Evolutionary conservation across 179 eudicot species (phyloP).

Genomic region (Dionaea muscipula): DNA sequence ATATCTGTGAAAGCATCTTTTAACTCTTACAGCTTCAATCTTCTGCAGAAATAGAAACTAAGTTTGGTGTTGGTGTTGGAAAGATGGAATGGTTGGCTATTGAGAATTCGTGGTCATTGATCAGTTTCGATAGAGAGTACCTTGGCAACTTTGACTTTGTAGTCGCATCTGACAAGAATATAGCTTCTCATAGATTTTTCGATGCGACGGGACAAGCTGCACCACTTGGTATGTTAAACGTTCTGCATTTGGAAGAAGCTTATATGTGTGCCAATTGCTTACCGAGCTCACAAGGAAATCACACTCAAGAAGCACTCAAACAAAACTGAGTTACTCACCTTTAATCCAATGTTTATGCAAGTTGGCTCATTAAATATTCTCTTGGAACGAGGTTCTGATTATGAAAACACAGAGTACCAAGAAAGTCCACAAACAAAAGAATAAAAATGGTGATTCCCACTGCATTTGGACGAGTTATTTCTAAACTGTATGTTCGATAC

Average conservation of each 20-base stretch:
- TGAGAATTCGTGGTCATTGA: constrained; percentile 55
- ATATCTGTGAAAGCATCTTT: neutral
- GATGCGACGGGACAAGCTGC: constrained; percentile 55
- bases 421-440: too few species aligned
- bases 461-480: too few species aligned
- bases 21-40: neutral
- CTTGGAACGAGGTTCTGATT: too few species aligned
- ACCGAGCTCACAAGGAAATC: too few species aligned
- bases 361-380: too few species aligned
- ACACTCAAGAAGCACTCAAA: too few species aligned
- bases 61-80: constrained; percentile 64
- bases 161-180: constrained; percentile 76
- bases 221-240: constrained; percentile 52
- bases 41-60: constrained; percentile 49
- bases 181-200: constrained; percentile 45
- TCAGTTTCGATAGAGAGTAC: constrained; percentile 45
- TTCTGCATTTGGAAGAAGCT: constrained; percentile 6
- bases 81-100: constrained; percentile 59
- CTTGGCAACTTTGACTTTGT: constrained; percentile 71
- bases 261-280: too few species aligned
- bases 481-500: too few species aligned
- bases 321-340: too few species aligned
- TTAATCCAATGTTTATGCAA: too few species aligned
- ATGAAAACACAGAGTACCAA: too few species aligned
- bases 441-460: too few species aligned